A percentile compares a stretch with the other conserved stretches of the same genome.
Evolutionary conservation across 352 stramenopile genomes (phyloP).

Genomic region (Pythium rhizo-oryzae): DNA sequence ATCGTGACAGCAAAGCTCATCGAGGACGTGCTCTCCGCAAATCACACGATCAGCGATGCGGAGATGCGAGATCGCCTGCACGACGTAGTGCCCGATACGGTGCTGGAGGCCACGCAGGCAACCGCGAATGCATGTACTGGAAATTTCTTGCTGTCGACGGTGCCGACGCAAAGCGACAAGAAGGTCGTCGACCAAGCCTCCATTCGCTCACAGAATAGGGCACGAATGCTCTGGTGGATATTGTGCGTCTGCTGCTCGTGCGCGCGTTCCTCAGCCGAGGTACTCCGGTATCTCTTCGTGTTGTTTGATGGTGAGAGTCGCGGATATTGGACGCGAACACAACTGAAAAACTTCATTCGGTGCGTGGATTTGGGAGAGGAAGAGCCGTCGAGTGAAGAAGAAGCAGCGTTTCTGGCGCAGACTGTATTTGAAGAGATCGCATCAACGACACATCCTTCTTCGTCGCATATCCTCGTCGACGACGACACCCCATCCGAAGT

Average conservation of each 20-base stretch:
- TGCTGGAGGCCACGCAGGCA: constrained; percentile 4
- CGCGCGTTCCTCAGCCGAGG: constrained; percentile 27
- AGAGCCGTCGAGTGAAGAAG: constrained; percentile 4
- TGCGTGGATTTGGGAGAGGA: constrained; percentile 10
- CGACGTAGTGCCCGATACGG: background rate
- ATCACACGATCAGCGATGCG: background rate
- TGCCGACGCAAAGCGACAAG: background rate
- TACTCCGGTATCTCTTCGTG: constrained; percentile 46
- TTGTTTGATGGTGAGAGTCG: constrained; percentile 43
- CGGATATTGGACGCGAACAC: constrained; percentile 28
- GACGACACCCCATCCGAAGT: background rate
- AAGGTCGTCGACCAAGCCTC: background rate
- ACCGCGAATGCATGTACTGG: constrained; percentile 8
- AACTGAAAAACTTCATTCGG: constrained; percentile 32
- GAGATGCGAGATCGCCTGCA: constrained; percentile 9
- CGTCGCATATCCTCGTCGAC: background rate
- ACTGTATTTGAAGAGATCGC: constrained; percentile 17
- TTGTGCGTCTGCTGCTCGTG: constrained; percentile 41
- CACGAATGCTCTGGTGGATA: constrained; percentile 28
- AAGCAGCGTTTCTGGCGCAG: constrained; percentile 20
- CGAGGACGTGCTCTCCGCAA: background rate
- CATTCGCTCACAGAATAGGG: constrained; percentile 1
- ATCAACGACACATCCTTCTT: background rate
- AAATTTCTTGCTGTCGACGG: constrained; percentile 10
- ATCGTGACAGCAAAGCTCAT: constrained; percentile 1